Percentiles rank a stretch among this genome's conserved stretches.
These are phyloP conservation scores for Nigrograna mackinnonii DNA, from an alignment of 2,329 filamentous ascomycete species.

Conservation along the genomic window DNA sequence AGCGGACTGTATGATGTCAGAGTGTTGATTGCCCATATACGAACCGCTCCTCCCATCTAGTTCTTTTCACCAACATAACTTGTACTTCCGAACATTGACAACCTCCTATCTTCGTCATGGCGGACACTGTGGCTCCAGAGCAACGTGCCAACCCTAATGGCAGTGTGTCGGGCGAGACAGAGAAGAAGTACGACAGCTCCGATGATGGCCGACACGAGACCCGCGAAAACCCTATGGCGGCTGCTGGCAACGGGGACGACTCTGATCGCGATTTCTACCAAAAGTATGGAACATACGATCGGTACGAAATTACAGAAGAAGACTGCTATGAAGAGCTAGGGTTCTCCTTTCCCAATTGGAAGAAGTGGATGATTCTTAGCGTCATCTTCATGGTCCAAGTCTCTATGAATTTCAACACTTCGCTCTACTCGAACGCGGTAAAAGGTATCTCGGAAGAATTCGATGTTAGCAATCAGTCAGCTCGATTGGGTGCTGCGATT, in stretches of 20 bases:
- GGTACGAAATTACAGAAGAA: constrained; percentile 52
- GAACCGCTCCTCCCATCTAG: no score
- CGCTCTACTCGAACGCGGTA: constrained; percentile 58
- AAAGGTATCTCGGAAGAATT: constrained; percentile 64
- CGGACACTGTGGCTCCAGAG: constrained; percentile 16
- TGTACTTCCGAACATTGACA: not conserved
- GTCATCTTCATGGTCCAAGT: constrained; percentile 59
- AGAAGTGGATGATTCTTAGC: constrained; percentile 58
- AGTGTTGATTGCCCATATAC: no score
- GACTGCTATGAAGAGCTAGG: constrained; percentile 56
- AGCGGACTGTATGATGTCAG: not conserved
- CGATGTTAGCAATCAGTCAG: constrained; percentile 67
- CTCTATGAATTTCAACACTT: constrained; percentile 64
- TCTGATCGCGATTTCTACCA: constrained; percentile 32
- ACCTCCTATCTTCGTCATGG: constrained; percentile 4
- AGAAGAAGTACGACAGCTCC: constrained; percentile 26
- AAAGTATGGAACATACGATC: constrained; percentile 45
- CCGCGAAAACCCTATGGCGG: constrained; percentile 11
- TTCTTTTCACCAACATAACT: not conserved
- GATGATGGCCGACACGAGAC: constrained; percentile 10
- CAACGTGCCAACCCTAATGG: constrained; percentile 11
- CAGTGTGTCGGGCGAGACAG: constrained; percentile 20
- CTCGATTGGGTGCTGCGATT: constrained; percentile 74
- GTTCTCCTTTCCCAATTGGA: constrained; percentile 51
- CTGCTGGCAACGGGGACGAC: constrained; percentile 12